Evolutionary conservation across 2,329 filamentous ascomycete species (phyloP).

Genomic region (Aspergillus oerlinghausenensis): DNA sequence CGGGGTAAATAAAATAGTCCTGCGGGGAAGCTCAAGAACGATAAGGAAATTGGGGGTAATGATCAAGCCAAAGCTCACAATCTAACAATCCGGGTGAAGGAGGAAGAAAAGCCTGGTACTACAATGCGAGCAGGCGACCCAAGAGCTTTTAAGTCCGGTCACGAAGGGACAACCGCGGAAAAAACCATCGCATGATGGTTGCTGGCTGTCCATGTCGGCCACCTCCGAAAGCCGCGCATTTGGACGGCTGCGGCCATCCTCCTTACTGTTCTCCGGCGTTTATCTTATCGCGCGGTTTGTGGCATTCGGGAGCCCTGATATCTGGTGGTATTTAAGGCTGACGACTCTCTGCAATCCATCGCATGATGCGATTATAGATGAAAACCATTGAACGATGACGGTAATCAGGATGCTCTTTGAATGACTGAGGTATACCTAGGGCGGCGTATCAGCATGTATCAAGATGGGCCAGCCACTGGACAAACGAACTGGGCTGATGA

Average conservation of each 20-base stretch:
- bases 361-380: not conserved
- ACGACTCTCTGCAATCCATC: not conserved
- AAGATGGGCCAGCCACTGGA: too few relatives aligned
- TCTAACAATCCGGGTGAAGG: not conserved
- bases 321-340: not conserved
- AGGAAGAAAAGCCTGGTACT: not conserved
- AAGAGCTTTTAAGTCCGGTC: constrained; percentile 8
- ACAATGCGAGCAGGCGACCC: not conserved
- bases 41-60: not conserved
- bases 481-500: too few relatives aligned
- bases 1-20: not conserved
- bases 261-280: not conserved
- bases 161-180: constrained; percentile 8
- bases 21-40: not conserved
- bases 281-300: constrained; percentile 26
- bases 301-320: not conserved
- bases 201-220: constrained; percentile 24
- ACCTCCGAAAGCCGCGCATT: constrained; percentile 34
- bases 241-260: constrained; percentile 22
- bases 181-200: constrained; percentile 14
- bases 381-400: too few relatives aligned
- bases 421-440: too few relatives aligned
- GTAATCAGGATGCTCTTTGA: too few relatives aligned
- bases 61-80: not conserved
- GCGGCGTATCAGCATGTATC: too few relatives aligned